Evolutionary conservation across 106 monocot species (phyloP), one percentile per base, ranked within the genome.

Genomic region (Posidonia australis): DNA sequence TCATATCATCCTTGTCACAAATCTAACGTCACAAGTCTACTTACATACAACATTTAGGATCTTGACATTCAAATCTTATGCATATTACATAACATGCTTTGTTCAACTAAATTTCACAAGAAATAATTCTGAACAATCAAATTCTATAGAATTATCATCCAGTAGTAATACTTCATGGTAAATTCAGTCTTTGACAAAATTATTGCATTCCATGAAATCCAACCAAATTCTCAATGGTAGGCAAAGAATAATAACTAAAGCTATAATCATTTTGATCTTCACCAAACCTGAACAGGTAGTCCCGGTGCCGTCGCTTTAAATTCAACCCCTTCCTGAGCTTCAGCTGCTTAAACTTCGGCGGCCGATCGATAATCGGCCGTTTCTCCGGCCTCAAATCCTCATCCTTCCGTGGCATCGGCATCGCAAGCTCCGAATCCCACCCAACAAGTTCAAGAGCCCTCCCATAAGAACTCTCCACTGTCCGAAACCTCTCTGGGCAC

Each of bases 381-480:
- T 30, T 43, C 32, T 41, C 61, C 36, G 28, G 10, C 61, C 17
- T n/a, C 41, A 43, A 30, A 51, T 41, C n/a, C 61, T 6, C n/a
- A 10, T 29, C 44, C 48, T 27, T 51, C 62, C 5, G 44, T 65
- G 22, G 25, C 51, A n/a, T 46, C 63, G 48, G 43, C 9, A 44
- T 36, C 44, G 42, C 76, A 20, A 79, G 66, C 23, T 68, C 18
- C 3, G 58, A 27, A 49, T 77, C 72, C 48, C 66, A 74, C 5
- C 44, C 22, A 30, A 67, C 79, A 29, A 93, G 85, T 72, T 79
- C 74, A 57, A 93, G 75, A 5, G 88, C 88, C 44, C 77, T 76
- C 63, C 93, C 93, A 65, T 72, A 81, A 52, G 86, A 79, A 36
- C 83, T 89, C 59, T 86, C 67, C 46, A 79, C 81, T 10, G 68